phyloP scores from a whole-genome alignment of 495 filamentous ascomycete species.

The Aspergillus steynii region DNA sequence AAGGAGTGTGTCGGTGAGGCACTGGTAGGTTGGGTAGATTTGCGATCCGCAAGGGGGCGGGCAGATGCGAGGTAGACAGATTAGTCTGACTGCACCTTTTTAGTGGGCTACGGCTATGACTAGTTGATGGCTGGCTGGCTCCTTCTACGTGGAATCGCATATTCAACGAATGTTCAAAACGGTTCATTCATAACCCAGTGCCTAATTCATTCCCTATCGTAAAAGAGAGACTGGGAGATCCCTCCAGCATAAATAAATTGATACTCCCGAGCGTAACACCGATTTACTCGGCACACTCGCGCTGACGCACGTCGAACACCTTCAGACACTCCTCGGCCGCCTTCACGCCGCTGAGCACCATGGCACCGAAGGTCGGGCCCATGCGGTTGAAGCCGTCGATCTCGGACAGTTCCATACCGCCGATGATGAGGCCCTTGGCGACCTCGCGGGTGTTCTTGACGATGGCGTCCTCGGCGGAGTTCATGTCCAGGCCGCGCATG shows the following conservation, averaged over 20 bases:
- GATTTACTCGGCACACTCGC: constrained; percentile 51
- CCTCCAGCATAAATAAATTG: not conserved
- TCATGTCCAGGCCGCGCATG: constrained; percentile 92
- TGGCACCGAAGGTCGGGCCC: constrained; percentile 78
- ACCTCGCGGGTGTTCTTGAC: constrained; percentile 87
- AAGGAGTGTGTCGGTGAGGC: not conserved
- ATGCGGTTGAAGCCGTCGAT: constrained; percentile 88
- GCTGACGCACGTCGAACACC: constrained; percentile 75
- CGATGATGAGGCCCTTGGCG: constrained; percentile 82
- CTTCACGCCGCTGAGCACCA: constrained; percentile 82
- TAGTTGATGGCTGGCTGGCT: too few relatives aligned
- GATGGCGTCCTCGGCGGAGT: constrained; percentile 83
- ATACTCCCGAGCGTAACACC: not conserved
- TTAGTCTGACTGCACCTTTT: too few relatives aligned
- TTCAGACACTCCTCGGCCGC: constrained; percentile 80
- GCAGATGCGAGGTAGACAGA: not conserved
- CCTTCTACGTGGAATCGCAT: not conserved
- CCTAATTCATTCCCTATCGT: constrained; percentile 4
- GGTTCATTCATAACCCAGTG: constrained; percentile 13
- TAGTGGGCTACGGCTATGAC: too few relatives aligned
- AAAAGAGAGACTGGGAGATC: constrained; percentile 9
- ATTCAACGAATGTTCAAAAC: constrained; percentile 1
- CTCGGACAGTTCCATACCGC: constrained; percentile 90
- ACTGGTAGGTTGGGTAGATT: not conserved
- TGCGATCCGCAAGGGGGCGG: not conserved